Evolutionary conservation across 352 stramenopile genomes (phyloP), one percentile per base, ranked within the genome.

Genomic region (Globisporangium barbulae): DNA sequence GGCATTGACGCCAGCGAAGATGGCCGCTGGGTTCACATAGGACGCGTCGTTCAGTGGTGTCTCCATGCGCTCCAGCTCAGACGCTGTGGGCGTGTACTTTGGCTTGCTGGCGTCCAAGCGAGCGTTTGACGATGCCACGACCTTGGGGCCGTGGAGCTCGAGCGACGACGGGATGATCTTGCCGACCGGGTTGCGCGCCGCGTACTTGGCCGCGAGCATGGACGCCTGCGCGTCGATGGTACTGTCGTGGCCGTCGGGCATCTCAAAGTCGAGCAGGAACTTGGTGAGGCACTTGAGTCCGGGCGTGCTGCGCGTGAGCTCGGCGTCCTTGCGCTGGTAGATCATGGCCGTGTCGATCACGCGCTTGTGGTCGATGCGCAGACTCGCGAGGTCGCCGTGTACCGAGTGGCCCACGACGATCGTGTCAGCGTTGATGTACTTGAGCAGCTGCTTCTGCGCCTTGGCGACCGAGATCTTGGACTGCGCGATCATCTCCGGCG

Each of bases 191-290:
- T 93, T 75, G 33, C 76, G 74, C 35, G 73, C 72, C 39, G 79
- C 84, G 67, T 93, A 90, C 68, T 93, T 94, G 66, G 88, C 88
- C 12, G 85, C 83, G 33, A 96, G 74, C 88, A 96, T 96, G 12
- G 83, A 88, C 28, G 81, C 85, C 69, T 96, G 87, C 4, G 88
- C 85, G 72, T 96, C 85, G 55, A 96, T 83, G 17, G 79, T 83
- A 86, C 81, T 92, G 67, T 96, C 88, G 73, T 96, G 87, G 25
- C 85, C 81, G 33, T 88, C 77, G 0, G 87, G 85, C 87, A 96
- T 94, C 42, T 94, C 83, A 59, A 94, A 91, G 13, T 83, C 67
- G 8, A 96, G 71, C 57, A 96, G 61, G 49, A 89, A 86, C 66
- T 92, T 91, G 49, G 87, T 93, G 9, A 96, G 69, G 33, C 81